Conservation (phyloP, 371 early-diverging fungal species). For the Mortierella polycephala region DNA sequence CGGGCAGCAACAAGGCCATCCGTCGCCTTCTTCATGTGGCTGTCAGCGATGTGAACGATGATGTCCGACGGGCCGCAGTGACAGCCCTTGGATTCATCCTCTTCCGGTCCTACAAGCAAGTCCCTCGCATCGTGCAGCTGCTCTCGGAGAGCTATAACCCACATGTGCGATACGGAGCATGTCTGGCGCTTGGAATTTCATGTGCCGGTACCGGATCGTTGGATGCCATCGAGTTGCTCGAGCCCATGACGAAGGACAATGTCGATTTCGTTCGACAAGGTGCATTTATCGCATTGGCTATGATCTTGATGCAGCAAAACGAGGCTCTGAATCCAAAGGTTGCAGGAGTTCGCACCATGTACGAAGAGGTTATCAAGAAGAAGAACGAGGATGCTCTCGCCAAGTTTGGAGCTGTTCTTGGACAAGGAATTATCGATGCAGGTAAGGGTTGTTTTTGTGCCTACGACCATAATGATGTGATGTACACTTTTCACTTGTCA, state of each 20-base stretch:
- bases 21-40: conserved; percentile 95
- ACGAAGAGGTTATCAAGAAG: conserved; percentile 90
- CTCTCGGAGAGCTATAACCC: conserved; percentile 98
- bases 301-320: conserved; percentile 98
- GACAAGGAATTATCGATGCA: conserved; percentile 98
- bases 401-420: conserved; percentile 98
- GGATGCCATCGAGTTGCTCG: conserved; percentile 95
- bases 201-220: conserved; percentile 95
- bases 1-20: conserved; percentile 96
- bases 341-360: conserved; percentile 83
- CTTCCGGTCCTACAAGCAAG: conserved; percentile 90
- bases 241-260: conserved; percentile 97
- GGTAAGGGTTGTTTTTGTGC: conserved; percentile 56
- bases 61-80: conserved; percentile 98
- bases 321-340: conserved; percentile 79
- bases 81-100: conserved; percentile 97
- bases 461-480: neutral
- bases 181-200: conserved; percentile 97
- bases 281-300: conserved; percentile 97
- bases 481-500: too few relatives aligned
- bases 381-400: conserved; percentile 95
- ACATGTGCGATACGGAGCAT: conserved; percentile 97
- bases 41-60: conserved; percentile 98
- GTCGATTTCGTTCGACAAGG: conserved; percentile 99
- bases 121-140: conserved; percentile 96